These are phyloP conservation scores for Pluteus cervinus DNA, from an alignment of 768 basidiomycete species.

Conservation along the genomic window DNA sequence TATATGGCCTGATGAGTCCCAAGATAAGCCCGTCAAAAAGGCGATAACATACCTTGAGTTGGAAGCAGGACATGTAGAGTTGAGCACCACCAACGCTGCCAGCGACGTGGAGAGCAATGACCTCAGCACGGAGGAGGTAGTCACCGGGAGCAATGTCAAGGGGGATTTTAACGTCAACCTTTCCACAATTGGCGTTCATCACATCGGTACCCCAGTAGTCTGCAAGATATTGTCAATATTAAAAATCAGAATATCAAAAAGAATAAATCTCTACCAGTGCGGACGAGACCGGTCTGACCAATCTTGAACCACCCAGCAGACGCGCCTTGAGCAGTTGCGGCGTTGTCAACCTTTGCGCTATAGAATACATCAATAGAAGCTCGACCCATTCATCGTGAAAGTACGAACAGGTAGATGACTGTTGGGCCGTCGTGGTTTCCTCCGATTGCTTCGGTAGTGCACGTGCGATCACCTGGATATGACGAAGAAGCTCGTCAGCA, in stretches of 20 bases:
- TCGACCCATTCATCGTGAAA: neutral
- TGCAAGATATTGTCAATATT: too few relatives aligned
- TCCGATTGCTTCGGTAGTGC: conserved; percentile 42
- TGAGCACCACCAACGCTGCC: conserved; percentile 30
- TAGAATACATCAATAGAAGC: conserved; percentile 26
- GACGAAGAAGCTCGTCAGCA: too few relatives aligned
- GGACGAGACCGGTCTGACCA: conserved; percentile 40
- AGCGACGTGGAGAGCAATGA: conserved; percentile 42
- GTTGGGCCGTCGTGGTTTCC: conserved; percentile 47
- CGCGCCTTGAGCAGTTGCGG: conserved; percentile 36
- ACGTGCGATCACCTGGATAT: conserved; percentile 38
- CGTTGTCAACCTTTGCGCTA: conserved; percentile 42
- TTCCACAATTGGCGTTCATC: conserved; percentile 23
- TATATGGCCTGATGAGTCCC: too few relatives aligned
- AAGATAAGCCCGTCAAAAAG: too few relatives aligned
- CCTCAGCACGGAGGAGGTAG: conserved; percentile 42
- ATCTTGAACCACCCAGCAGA: conserved; percentile 47
- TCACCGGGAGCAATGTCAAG: conserved; percentile 36
- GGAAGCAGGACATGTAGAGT: conserved; percentile 44
- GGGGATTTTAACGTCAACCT: too few relatives aligned
- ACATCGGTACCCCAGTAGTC: conserved; percentile 37
- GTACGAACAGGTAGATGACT: conserved; percentile 16
- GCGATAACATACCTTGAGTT: conserved; percentile 35
- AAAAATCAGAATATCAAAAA: too few relatives aligned
- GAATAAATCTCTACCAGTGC: too few relatives aligned